Base-by-base conservation (phyloP, 106 monocot species). In the Hemerocallis citrina region DNA sequence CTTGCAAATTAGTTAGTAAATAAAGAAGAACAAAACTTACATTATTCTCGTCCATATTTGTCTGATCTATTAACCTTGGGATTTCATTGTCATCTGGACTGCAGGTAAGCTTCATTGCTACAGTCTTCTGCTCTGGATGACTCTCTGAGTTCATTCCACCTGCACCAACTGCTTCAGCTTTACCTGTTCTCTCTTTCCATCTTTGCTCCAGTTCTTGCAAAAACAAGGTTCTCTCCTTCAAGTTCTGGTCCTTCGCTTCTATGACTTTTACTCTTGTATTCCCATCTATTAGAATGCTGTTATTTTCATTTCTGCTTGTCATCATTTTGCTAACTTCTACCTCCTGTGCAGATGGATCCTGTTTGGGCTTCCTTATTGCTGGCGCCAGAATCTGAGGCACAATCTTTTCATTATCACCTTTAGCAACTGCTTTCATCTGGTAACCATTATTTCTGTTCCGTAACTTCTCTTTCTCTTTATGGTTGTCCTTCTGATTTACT, bases 171-270 rank as follows among this genome's bases (percentile, higher is more conserved):
- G 11, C 22, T 39, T 33, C 71, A 22, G 54, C 34, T 76, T 64
- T 62, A 36, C 42, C 40, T 23, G 16, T 65, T 33, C 46, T 41
- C 49, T 65, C 72, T 50, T 74, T 55, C 41, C 63, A 67, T 67
- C 38, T 75, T 16, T 52, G 14, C 45, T 58, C 72, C 42, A 64
- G 51, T 42, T 81, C 72, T 21, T 59, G 43, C 45, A 65, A 44
- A 56, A 70, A n/a, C 32, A 65, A 66, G 37, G 52, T 29, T 28
- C 45, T 61, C 38, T 42, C 30, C 61, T 65, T 65, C 44, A 48
- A 32, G 43, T 22, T 17, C 22, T 63, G 66, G 21, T 16, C 22
- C 12, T 61, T 44, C 4, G 10, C 16, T 15, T 34, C 41, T 19
- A 3, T 33, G 16, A 7, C 40, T 69, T 68, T 31, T 46, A 1